Base-by-base conservation (phyloP, 2,329 filamentous ascomycete genomes). In the Nannizziopsis barbatae region DNA sequence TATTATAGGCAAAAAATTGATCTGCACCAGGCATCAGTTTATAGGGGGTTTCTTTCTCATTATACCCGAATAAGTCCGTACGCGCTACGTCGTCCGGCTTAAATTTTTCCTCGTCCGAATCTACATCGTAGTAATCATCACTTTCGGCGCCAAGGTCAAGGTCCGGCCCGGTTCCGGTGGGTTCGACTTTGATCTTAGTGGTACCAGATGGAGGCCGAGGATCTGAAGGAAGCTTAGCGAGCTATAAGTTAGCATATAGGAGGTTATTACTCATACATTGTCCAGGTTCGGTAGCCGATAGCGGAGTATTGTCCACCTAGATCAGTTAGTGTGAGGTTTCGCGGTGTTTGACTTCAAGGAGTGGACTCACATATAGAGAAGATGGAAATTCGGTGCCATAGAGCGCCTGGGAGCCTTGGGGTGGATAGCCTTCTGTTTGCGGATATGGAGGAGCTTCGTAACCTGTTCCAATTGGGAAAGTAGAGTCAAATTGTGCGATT, bases 71-170 rank as follows among this genome's bases (percentile, higher is more conserved):
- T 17, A 36, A 11, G 10, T 36, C 17, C 7, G 20, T 36, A 17
- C 17, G 2, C 11, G 18, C 10, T 6, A 15, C 27, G 3, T 2
- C 11, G 12, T 30, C 38, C 12, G 7, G 65, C 4, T 69, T 63
- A 27, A 69, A 65, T 48, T 68, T 66, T 30, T 81, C 77, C 31
- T 83, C 77, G 15, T 81, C 79, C 1, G 77, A 79, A 31, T 79
- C 77, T 8, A 68, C 71, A 68, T 81, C 76, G 17, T 75, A 79
- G n/a, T 71, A 74, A 52, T 83, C 79, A 48, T 83, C 79, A 35
- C 78, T 76, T 47, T 71, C 71, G 43, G 75, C 70, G 55, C 75
- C 73, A 47, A 32, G 22, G 41, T 52, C 46, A 37, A 38, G 3
- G 5, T 43, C 39, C 14, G 40, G 31, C 2, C 46, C 14, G 11